Conservation (phyloP, 257 asterid species). For the Gentiana macrophylla region DNA sequence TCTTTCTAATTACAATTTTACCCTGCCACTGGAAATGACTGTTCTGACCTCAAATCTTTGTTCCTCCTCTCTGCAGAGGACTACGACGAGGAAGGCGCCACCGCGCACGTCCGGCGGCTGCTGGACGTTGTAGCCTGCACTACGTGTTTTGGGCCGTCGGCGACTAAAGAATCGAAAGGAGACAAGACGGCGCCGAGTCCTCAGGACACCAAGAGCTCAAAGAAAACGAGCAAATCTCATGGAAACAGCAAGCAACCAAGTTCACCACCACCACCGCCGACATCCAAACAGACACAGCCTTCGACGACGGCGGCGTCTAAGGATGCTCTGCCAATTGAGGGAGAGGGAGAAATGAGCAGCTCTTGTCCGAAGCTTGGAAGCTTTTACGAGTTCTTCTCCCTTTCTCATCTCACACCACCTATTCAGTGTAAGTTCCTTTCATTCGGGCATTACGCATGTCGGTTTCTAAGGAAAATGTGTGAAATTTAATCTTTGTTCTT, state of each 20-base stretch:
- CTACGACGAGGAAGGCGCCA: constrained; percentile 70
- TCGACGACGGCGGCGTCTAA: constrained; percentile 13
- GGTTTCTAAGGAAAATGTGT: too few species aligned
- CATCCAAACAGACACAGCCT: constrained; percentile 12
- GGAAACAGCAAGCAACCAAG: constrained; percentile 25
- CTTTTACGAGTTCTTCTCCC: constrained; percentile 97
- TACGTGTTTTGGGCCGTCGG: constrained; percentile 80
- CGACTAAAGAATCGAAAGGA: constrained; percentile 22
- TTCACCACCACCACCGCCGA: constrained; percentile 44
- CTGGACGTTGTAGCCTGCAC: constrained; percentile 81
- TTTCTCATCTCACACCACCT: constrained; percentile 94
- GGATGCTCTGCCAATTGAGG: constrained; percentile 35
- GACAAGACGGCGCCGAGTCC: constrained; percentile 38
- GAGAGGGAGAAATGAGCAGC: constrained; percentile 78
- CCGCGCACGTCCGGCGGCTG: constrained; percentile 80
- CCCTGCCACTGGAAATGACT: constrained; percentile 5
- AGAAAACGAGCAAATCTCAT: constrained; percentile 52
- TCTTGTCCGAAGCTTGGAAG: constrained; percentile 77
- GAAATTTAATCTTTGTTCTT: too few species aligned
- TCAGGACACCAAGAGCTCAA: constrained; percentile 40
- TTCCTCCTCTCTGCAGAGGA: constrained; percentile 47
- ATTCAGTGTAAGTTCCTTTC: constrained; percentile 52
- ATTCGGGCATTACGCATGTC: not conserved
- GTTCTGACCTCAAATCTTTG: constrained; percentile 16
- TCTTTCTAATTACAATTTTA: not conserved